phyloP scores from a whole-genome alignment of 805 yeast species.

The Priceomyces fermenticarens region DNA sequence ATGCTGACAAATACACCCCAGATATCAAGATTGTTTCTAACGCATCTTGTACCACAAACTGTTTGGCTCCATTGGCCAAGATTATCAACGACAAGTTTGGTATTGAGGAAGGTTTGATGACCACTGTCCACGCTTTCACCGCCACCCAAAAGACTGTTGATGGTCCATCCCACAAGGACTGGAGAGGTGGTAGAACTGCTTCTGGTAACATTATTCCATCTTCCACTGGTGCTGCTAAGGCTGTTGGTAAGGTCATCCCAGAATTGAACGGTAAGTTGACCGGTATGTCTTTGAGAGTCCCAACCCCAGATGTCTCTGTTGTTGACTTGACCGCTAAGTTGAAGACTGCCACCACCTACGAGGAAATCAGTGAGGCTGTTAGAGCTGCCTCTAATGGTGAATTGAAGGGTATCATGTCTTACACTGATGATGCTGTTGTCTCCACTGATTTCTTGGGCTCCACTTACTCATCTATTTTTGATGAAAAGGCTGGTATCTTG shows the following conservation, averaged over 20 bases:
- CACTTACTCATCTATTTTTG: slow-evolving; percentile 82
- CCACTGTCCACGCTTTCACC: slow-evolving; percentile 94
- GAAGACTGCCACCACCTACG: slow-evolving; percentile 73
- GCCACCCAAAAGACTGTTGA: slow-evolving; percentile 96
- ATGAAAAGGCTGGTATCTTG: slow-evolving; percentile 86
- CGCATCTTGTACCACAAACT: slow-evolving; percentile 95
- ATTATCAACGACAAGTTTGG: slow-evolving; percentile 83
- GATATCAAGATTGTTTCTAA: slow-evolving; percentile 79
- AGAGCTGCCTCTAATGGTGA: slow-evolving; percentile 75
- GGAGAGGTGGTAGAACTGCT: slow-evolving; percentile 99
- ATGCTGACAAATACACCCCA: slow-evolving; percentile 72
- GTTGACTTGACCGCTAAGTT: slow-evolving; percentile 88
- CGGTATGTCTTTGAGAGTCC: slow-evolving; percentile 92
- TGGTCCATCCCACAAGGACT: slow-evolving; percentile 96
- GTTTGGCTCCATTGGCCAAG: slow-evolving; percentile 93
- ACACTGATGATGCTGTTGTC: slow-evolving; percentile 91
- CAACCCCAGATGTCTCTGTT: slow-evolving; percentile 90
- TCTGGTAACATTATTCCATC: slow-evolving; percentile 94
- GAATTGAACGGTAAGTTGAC: slow-evolving; percentile 88
- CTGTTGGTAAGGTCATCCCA: slow-evolving; percentile 94
- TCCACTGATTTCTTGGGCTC: slow-evolving; percentile 87
- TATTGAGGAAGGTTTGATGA: slow-evolving; percentile 89
- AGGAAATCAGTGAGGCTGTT: slow-evolving; percentile 73
- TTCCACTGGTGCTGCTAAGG: slow-evolving; percentile 97
- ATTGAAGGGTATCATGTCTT: slow-evolving; percentile 80